These are phyloP conservation scores for Orbilia ellipsospora DNA, from an alignment of 2,329 filamentous ascomycete genomes.

Conservation along the genomic window DNA sequence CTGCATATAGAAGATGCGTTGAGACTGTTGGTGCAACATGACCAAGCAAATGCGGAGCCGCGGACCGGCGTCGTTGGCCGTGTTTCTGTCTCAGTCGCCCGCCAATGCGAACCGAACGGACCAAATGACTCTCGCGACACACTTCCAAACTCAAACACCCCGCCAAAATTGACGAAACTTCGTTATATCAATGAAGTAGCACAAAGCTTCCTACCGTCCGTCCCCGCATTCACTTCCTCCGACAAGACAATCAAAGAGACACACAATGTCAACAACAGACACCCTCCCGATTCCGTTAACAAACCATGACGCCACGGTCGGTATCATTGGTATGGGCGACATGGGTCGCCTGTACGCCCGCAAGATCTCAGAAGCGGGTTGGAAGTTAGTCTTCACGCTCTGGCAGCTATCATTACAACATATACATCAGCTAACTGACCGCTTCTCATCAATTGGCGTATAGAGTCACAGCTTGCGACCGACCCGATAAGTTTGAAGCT, in stretches of 20 bases:
- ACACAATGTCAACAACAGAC: background rate
- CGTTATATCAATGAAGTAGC: no score
- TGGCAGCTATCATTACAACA: conserved; percentile 23
- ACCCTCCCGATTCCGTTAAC: conserved; percentile 18
- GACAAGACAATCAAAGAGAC: no score
- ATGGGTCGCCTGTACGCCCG: conserved; percentile 99
- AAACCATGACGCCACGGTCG: conserved; percentile 66
- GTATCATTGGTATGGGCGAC: conserved; percentile 98
- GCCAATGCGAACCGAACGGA: no score
- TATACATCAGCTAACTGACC: background rate
- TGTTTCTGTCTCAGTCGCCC: background rate
- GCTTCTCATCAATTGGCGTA: background rate
- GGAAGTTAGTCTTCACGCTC: conserved; percentile 79
- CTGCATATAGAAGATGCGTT: no score
- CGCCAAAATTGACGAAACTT: no score
- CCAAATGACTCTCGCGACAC: no score
- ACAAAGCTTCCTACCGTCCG: no score
- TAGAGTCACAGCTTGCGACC: conserved; percentile 95
- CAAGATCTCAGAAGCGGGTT: conserved; percentile 87
- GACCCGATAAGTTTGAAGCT: conserved; percentile 84
- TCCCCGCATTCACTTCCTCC: no score
- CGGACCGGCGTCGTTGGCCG: background rate
- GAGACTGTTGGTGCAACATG: no score
- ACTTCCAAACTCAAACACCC: no score
- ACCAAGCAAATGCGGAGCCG: no score